Conservation (phyloP, 2,329 filamentous ascomycete genomes). For the Chaetomium sp. region DNA sequence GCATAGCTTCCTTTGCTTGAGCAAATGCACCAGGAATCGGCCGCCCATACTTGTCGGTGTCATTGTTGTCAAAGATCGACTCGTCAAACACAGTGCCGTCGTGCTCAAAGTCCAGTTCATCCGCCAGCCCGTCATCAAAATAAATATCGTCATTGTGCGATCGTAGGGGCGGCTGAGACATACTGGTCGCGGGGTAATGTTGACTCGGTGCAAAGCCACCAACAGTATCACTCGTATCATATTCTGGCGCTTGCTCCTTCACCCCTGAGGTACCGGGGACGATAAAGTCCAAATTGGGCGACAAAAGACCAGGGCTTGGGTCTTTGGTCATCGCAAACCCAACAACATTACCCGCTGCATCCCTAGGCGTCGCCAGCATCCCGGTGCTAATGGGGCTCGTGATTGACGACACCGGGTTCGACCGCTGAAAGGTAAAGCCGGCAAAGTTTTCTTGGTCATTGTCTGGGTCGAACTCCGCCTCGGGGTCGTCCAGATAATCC, state of each 20-base stretch:
- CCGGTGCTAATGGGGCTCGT: conserved; percentile 44
- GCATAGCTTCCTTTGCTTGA: conserved; percentile 40
- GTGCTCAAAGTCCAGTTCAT: conserved; percentile 42
- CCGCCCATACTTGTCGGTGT: conserved; percentile 56
- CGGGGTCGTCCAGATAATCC: conserved; percentile 26
- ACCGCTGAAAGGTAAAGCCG: conserved; percentile 52
- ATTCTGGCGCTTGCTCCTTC: conserved; percentile 32
- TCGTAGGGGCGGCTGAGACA: background rate
- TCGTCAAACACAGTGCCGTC: conserved; percentile 61
- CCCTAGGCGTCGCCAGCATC: conserved; percentile 47
- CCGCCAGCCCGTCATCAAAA: conserved; percentile 53
- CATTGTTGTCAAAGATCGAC: conserved; percentile 64
- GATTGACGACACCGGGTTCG: conserved; percentile 44
- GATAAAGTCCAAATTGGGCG: conserved; percentile 12
- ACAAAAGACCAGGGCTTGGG: conserved; percentile 25
- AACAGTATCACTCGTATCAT: background rate
- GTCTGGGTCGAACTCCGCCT: conserved; percentile 39
- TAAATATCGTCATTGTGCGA: conserved; percentile 57
- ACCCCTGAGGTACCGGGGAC: conserved; percentile 30
- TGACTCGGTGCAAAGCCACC: conserved; percentile 13
- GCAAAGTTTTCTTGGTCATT: conserved; percentile 56
- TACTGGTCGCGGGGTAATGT: conserved; percentile 18
- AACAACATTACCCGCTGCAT: conserved; percentile 48
- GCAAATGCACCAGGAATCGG: conserved; percentile 54
- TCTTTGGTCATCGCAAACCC: conserved; percentile 50